Evolutionary conservation across 345 rosid species (phyloP).

Genomic region (Euphorbia pulcherrima): DNA sequence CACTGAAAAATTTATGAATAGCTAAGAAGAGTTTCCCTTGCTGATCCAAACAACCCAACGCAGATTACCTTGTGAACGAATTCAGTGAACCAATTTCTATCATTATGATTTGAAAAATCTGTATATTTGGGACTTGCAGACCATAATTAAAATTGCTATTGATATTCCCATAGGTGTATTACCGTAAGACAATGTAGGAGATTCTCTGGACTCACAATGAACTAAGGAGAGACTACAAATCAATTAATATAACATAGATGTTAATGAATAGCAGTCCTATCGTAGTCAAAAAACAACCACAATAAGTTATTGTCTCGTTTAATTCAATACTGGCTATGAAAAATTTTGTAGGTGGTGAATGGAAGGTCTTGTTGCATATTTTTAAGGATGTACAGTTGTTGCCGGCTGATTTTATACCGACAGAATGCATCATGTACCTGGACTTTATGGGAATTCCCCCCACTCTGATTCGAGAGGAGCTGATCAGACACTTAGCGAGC

Average conservation of each 20-base stretch:
- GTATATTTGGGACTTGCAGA: neutral
- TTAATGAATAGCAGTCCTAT: neutral
- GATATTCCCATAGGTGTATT: neutral
- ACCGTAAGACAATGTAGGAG: neutral
- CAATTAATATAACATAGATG: neutral
- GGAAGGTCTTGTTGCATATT: too few species aligned
- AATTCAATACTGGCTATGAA: too few species aligned
- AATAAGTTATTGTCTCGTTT: too few species aligned
- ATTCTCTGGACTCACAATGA: neutral
- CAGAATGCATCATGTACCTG: too few species aligned
- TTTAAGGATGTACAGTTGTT: too few species aligned
- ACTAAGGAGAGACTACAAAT: neutral
- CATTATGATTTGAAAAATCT: neutral
- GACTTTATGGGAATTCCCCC: too few species aligned
- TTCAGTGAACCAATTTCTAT: neutral
- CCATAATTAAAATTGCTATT: neutral
- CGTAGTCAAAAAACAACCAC: neutral
- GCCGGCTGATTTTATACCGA: too few species aligned
- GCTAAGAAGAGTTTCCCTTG: neutral
- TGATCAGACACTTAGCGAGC: too few species aligned
- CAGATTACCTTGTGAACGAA: neutral
- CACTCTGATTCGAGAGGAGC: too few species aligned
- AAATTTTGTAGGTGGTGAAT: too few species aligned
- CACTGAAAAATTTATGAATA: neutral
- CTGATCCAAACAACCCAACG: neutral